Conservation (phyloP, 306 rosid species). For the Acmispon strigosus region DNA sequence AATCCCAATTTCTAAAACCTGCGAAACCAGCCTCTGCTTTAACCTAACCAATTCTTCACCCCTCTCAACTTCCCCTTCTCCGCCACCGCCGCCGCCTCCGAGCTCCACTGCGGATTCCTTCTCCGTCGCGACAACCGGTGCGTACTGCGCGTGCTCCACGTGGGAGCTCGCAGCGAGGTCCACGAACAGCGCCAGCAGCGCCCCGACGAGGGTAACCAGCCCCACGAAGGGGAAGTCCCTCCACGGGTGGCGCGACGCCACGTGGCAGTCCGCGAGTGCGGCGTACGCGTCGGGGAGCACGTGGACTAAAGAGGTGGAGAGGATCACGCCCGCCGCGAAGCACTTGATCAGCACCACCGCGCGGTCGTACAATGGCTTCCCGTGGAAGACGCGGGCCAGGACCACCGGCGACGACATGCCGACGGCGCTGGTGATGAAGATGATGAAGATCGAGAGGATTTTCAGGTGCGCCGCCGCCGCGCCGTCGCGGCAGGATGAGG, state of each 20-base stretch:
- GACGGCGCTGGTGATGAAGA: conserved; percentile 60
- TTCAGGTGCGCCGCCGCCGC: conserved; percentile 65
- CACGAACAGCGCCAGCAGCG: conserved; percentile 50
- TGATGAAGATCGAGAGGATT: conserved; percentile 51
- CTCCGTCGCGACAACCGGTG: conserved; percentile 37
- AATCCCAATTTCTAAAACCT: conserved; percentile 86
- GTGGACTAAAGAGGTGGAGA: conserved; percentile 92
- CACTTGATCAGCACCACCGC: conserved; percentile 65
- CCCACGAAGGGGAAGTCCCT: conserved; percentile 89
- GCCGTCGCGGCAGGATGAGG: conserved; percentile 50
- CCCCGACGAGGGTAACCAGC: conserved; percentile 66
- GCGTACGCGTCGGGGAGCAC: conserved; percentile 88
- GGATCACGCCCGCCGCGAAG: conserved; percentile 96
- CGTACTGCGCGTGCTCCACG: conserved; percentile 56
- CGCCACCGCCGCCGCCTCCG: neutral
- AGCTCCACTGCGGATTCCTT: conserved; percentile 25
- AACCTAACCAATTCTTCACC: conserved; percentile 43
- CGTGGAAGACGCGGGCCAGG: conserved; percentile 66
- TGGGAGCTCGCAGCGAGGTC: conserved; percentile 79
- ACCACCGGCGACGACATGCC: conserved; percentile 76
- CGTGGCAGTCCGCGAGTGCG: conserved; percentile 82
- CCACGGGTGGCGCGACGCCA: conserved; percentile 80
- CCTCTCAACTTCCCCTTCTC: neutral
- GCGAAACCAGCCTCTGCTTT: conserved; percentile 84
- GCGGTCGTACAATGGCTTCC: conserved; percentile 71